phyloP scores from a whole-genome alignment of 768 basidiomycete species.

The Brasilioporus rufonigricans region DNA sequence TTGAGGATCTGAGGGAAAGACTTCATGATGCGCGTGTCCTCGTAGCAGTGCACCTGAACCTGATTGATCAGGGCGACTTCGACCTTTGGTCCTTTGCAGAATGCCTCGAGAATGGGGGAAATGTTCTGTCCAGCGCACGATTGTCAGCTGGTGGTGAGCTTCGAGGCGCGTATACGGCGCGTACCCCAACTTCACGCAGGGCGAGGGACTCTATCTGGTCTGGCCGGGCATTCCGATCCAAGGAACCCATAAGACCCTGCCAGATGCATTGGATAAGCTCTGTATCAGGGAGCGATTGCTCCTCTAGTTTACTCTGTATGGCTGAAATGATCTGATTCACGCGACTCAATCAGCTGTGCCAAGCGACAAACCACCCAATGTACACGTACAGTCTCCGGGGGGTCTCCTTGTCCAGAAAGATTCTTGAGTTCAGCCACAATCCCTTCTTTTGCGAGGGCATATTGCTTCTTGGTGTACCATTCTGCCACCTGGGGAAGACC shows the following conservation, averaged over 20 bases:
- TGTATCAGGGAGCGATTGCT: constrained; percentile 77
- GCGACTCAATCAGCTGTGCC: constrained; percentile 10
- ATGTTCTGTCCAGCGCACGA: constrained; percentile 58
- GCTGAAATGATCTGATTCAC: constrained; percentile 64
- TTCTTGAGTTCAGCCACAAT: constrained; percentile 69
- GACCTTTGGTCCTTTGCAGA: constrained; percentile 84
- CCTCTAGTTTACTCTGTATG: constrained; percentile 71
- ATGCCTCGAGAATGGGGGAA: constrained; percentile 83
- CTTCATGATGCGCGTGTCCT: constrained; percentile 93
- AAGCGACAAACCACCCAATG: not conserved
- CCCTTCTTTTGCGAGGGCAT: constrained; percentile 75
- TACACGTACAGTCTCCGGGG: constrained; percentile 59
- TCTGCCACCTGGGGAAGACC: constrained; percentile 80
- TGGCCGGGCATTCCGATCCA: constrained; percentile 87
- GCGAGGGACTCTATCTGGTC: constrained; percentile 91
- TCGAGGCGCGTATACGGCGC: constrained; percentile 25
- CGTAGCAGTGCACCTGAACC: constrained; percentile 94
- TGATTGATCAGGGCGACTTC: constrained; percentile 94
- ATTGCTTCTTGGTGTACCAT: constrained; percentile 92
- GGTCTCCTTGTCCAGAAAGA: constrained; percentile 66
- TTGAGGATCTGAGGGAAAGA: constrained; percentile 95
- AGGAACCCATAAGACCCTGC: constrained; percentile 83
- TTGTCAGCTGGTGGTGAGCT: not conserved
- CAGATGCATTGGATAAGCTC: constrained; percentile 90
- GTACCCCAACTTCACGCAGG: constrained; percentile 83